Evolutionary conservation across 371 early-diverging fungal species (phyloP).

Genomic region (Amoeboaphelidium occidentale): DNA sequence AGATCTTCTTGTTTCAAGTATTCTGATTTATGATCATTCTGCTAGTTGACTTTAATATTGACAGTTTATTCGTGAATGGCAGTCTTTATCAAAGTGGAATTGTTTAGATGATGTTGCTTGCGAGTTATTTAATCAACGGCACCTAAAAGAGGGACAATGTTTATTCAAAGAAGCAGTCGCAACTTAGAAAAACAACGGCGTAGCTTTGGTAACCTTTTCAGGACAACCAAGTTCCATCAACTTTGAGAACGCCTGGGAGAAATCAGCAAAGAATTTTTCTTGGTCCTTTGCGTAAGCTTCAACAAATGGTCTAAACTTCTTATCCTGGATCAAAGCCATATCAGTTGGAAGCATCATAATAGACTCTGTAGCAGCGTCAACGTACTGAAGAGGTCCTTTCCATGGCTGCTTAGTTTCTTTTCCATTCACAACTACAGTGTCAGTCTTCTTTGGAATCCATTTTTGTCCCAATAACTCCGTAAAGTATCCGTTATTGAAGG

Average conservation of each 20-base stretch:
- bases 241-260: background rate
- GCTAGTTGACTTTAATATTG: too few species aligned
- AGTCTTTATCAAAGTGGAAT: too few species aligned
- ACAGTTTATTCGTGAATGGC: too few species aligned
- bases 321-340: background rate
- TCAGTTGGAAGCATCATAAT: background rate
- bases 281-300: background rate
- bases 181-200: too few species aligned
- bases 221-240: background rate
- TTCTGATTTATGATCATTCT: too few species aligned
- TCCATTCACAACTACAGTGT: background rate
- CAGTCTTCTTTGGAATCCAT: background rate
- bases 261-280: background rate
- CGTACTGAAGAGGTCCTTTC: conserved; percentile 2
- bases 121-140: too few species aligned
- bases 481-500: conserved; percentile 4
- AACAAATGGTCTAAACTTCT: conserved; percentile 1
- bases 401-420: background rate
- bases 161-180: too few species aligned
- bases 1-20: too few species aligned
- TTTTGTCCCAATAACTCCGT: background rate
- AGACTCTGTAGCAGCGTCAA: background rate
- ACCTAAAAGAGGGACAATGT: too few species aligned
- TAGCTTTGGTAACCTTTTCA: too few species aligned
- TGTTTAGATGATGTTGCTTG: too few species aligned